Evolutionary conservation across 176 grass and related monocot genomes (phyloP).

Genomic region (Alopecurus myosuroides): DNA sequence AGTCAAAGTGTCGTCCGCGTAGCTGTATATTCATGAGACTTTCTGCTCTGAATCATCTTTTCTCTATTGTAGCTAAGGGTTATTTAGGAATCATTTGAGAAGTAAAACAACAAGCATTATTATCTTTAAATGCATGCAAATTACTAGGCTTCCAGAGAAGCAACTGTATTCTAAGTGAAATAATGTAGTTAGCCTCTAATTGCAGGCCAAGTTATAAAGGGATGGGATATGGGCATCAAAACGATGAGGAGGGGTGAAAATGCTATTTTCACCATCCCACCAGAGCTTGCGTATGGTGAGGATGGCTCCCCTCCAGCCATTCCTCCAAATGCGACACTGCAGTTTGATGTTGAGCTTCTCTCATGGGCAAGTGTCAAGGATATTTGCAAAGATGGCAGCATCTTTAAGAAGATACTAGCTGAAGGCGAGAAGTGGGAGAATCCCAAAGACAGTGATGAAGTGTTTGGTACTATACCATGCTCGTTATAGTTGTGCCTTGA

Average conservation of each 20-base stretch:
- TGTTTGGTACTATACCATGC: conserved; percentile 51
- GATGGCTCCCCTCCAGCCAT: conserved; percentile 72
- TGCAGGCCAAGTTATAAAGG: conserved; percentile 83
- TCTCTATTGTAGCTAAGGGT: background rate
- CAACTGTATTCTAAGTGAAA: background rate
- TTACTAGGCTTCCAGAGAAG: background rate
- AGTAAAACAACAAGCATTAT: background rate
- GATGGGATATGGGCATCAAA: conserved; percentile 91
- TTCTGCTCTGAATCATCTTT: background rate
- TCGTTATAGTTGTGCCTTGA: background rate
- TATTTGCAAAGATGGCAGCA: conserved; percentile 84
- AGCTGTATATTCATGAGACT: background rate
- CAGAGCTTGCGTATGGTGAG: conserved; percentile 77
- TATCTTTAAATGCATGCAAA: background rate
- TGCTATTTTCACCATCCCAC: conserved; percentile 77
- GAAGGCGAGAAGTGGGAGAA: conserved; percentile 93
- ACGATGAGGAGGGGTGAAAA: conserved; percentile 93
- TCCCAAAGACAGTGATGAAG: conserved; percentile 78
- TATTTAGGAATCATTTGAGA: background rate
- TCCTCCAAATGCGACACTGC: conserved; percentile 66
- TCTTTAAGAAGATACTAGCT: conserved; percentile 65
- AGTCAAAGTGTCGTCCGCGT: too few relatives aligned
- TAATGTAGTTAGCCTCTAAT: background rate
- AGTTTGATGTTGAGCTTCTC: conserved; percentile 81
- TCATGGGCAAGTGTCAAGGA: conserved; percentile 78